Percentiles rank a stretch among this genome's conserved stretches.
Evolutionary conservation across 1,284 basidiomycete genomes (phyloP).

Genomic region (Malassezia nana): DNA sequence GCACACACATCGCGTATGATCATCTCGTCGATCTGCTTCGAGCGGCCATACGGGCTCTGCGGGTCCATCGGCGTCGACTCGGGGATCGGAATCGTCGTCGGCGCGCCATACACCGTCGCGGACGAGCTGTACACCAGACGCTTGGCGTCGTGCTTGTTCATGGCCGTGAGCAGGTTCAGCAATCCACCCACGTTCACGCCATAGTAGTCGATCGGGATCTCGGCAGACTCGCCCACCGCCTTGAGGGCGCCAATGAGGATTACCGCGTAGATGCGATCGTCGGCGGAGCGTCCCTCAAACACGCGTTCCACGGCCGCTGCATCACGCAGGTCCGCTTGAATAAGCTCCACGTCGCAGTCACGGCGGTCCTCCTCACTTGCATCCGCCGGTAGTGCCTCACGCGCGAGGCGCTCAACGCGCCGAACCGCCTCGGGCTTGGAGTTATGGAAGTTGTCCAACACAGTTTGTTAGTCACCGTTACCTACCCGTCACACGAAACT

Average conservation of each 20-base stretch:
- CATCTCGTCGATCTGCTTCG: constrained; percentile 86
- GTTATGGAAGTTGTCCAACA: constrained; percentile 61
- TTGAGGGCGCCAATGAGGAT: constrained; percentile 95
- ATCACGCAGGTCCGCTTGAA: constrained; percentile 42
- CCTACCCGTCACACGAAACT: constrained; percentile 63
- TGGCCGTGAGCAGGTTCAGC: constrained; percentile 50
- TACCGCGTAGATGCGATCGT: constrained; percentile 71
- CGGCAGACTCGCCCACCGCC: constrained; percentile 93
- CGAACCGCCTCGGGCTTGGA: constrained; percentile 65
- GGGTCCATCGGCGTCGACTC: constrained; percentile 80
- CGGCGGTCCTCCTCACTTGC: constrained; percentile 61
- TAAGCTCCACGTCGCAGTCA: constrained; percentile 62
- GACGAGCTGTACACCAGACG: constrained; percentile 94
- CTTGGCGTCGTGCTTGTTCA: constrained; percentile 71
- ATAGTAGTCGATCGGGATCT: constrained; percentile 67
- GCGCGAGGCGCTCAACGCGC: constrained; percentile 68
- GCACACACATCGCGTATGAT: constrained; percentile 81
- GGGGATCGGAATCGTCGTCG: constrained; percentile 82
- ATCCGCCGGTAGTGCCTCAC: constrained; percentile 57
- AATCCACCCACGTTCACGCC: constrained; percentile 43
- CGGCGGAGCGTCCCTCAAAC: constrained; percentile 30
- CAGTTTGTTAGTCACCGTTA: constrained; percentile 16
- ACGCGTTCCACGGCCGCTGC: constrained; percentile 29
- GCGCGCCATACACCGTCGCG: constrained; percentile 97
- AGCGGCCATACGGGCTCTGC: constrained; percentile 86